Base-by-base conservation (phyloP, 2,329 filamentous ascomycete genomes). In the Aspergillus sergii region DNA sequence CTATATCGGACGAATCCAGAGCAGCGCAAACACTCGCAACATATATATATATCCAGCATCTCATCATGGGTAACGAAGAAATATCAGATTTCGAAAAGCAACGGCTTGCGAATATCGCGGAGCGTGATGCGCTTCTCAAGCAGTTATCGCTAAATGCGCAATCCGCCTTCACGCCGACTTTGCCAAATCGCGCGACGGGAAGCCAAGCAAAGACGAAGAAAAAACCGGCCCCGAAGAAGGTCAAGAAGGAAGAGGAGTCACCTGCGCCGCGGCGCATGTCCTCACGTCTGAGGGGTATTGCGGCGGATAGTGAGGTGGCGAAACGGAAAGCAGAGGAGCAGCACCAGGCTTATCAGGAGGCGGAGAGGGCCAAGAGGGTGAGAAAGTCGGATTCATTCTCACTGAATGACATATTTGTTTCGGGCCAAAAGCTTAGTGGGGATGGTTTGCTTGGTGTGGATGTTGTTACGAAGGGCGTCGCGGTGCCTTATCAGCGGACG, bases 21-120 rank as follows among this genome's bases (percentile, higher is more conserved):
- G 30, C 12, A 51, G 14, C 14, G 14, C 28, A 28, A 34, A 48
- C 4, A 45, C 46, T 26, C 7, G 16, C 14, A 34, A n/a, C 26
- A 14, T 12, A 12, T 30, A 46, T 2, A 41, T 12, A 3, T 8
- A 59, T 51, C 63, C 57, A 62, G 26, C 39, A 53, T 19, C 43
- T 46, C 58, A 76, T 68, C 67, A 64, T 70, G 61, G 62, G 57
- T 66, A 64, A 84, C 71, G 75, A 80, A 34, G 86, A 86, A 41
- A 81, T 96, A 70, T 96, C 91, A 78, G 92, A 93, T 45, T 97
- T 96, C 78, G 94, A 97, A 82, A 89, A 89, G 71, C 89, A 92
- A 69, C 86, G 94, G 0, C 86, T 92, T 19, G 92, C 93, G 64
- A 97, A 97, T 69, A 96, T 96, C 46, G 92, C 90, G 0, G 89